Evolutionary conservation across 2,329 filamentous ascomycete genomes (phyloP), one percentile per base, ranked within the genome.

Genomic region (Scedosporium apiospermum): DNA sequence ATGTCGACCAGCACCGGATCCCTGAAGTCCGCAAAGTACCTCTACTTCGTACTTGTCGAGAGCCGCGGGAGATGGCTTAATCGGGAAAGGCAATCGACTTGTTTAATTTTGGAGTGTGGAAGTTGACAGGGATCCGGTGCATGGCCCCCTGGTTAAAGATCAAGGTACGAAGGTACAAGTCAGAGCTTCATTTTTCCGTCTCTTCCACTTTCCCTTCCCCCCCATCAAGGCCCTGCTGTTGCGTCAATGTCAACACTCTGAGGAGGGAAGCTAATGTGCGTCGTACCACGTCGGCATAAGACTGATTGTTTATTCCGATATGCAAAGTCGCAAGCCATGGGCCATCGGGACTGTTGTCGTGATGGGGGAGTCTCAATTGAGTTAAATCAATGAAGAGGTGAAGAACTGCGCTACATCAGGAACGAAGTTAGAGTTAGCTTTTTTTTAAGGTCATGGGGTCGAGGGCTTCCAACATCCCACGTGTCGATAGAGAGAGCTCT

Each of bases 101-200:
- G 51, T 55, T 55, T 55, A 55, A 55, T 55, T 27, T 55, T 55
- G 51, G 51, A 55, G 51, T 27, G 49, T 53, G 51, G 18, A 55
- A 55, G 23, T 12, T 55, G 51, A 55, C 51, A 55, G 51, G 51
- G 51, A 55, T 55, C 51, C 6, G 18, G 51, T 18, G 51, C 51
- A 55, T 55, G 51, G 51, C 18, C 51, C 51, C 51, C 51, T 26
- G 51, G 51, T 55, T 23, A 55, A 23, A 23, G 18, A 55, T 55
- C 51, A 55, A 16, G 21, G 51, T 55, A 55, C 51, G 23, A 27
- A 55, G n/a, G 23, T 55, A 55, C 51, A 55, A 55, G 12, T 14
- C n/a, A 16, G 23, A 27, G 23, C 18, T 23, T 26, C 51, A 23
- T 23, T 55, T 6, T 55, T 55, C 18, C 51, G 18, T 49, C 51